Conservation (phyloP, 768 basidiomycete species). For the Boletellus ananas region DNA sequence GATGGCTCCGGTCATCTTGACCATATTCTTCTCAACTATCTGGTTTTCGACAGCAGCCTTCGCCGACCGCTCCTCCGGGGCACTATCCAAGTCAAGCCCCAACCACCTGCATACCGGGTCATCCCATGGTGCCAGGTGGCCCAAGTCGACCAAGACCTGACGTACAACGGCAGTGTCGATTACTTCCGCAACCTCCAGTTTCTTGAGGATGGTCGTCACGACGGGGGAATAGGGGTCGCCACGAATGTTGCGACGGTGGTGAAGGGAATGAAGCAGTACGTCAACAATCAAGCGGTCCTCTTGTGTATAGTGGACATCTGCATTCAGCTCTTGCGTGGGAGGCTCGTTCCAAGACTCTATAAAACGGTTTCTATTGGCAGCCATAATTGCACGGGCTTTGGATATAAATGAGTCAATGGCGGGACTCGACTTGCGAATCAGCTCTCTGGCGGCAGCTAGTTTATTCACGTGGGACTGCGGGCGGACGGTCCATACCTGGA, state of each 20-base stretch:
- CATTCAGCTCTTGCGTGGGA: slow-evolving; percentile 27
- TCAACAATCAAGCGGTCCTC: slow-evolving; percentile 55
- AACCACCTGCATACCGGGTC: slow-evolving; percentile 47
- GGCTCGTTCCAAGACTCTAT: slow-evolving; percentile 30
- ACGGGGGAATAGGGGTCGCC: slow-evolving; percentile 57
- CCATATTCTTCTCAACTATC: slow-evolving; percentile 18
- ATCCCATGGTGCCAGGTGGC: slow-evolving; percentile 80
- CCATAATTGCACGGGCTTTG: slow-evolving; percentile 47
- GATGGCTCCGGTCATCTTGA: slow-evolving; percentile 7
- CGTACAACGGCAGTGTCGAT: slow-evolving; percentile 33
- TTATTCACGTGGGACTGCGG: slow-evolving; percentile 54
- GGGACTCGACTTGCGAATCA: slow-evolving; percentile 42
- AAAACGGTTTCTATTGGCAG: slow-evolving; percentile 28
- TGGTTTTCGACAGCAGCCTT: slow-evolving; percentile 31
- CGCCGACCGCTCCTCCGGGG: slow-evolving; percentile 27
- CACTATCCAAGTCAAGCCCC: slow-evolving; percentile 28
- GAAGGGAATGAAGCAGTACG: slow-evolving; percentile 56
- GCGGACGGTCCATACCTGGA: slow-evolving; percentile 59
- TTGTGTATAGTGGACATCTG: slow-evolving; percentile 39
- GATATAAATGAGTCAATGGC: slow-evolving; percentile 46
- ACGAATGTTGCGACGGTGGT: slow-evolving; percentile 47
- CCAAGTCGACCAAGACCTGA: slow-evolving; percentile 61
- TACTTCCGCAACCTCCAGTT: slow-evolving; percentile 39
- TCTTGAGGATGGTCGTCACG: slow-evolving; percentile 55
- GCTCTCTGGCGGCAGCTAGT: slow-evolving; percentile 43